Percentiles rank a stretch among this genome's conserved stretches.
Conservation (phyloP, 164 flowering plant genomes). For the Magnolia kwangsiensis region DNA sequence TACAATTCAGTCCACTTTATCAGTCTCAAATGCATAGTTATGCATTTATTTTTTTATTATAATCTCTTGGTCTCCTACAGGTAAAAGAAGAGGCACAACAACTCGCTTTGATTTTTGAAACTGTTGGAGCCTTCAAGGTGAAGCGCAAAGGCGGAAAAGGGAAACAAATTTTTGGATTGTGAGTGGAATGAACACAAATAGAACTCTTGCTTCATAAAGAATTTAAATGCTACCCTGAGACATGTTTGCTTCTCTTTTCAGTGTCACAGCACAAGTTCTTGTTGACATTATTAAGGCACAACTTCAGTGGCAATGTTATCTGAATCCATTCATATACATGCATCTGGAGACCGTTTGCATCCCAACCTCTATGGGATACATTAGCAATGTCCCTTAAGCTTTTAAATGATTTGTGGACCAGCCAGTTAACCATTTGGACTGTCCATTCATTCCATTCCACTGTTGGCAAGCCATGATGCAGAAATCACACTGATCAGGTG, state of each 20-base stretch:
- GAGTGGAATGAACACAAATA: constrained; percentile 22
- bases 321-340: background rate
- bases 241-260: constrained; percentile 25
- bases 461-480: too few species aligned
- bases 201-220: background rate
- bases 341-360: background rate
- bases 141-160: constrained; percentile 92
- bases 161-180: constrained; percentile 91
- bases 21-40: background rate
- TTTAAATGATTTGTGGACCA: too few species aligned
- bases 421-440: too few species aligned
- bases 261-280: constrained; percentile 92
- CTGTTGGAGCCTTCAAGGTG: constrained; percentile 92
- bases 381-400: background rate
- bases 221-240: constrained; percentile 12
- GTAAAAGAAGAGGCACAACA: constrained; percentile 95
- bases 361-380: background rate
- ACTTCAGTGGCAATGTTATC: constrained; percentile 62
- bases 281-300: constrained; percentile 96
- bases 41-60: background rate
- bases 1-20: background rate
- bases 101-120: constrained; percentile 80
- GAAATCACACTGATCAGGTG: too few species aligned
- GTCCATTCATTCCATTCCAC: too few species aligned
- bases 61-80: constrained; percentile 26